A percentile compares a stretch with the other conserved stretches of the same genome.
Evolutionary conservation across 2,329 filamentous ascomycete species (phyloP).

Genomic region (Ophidiomyces ophidiicola): DNA sequence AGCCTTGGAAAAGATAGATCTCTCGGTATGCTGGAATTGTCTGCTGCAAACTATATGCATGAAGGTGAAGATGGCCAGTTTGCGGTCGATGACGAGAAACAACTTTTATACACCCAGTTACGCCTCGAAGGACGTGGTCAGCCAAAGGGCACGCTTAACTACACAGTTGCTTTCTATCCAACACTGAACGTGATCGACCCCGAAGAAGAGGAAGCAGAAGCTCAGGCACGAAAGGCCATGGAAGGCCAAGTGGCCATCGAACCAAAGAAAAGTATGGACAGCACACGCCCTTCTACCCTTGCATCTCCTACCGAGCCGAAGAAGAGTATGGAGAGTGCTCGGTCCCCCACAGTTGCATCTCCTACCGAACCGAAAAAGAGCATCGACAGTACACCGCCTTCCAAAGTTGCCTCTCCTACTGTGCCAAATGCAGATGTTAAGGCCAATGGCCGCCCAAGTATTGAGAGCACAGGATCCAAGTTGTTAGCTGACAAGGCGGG

Average conservation of each 20-base stretch:
- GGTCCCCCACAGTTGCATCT: too few species aligned
- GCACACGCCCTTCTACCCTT: too few species aligned
- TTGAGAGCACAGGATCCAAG: conserved; percentile 27
- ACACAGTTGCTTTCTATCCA: conserved; percentile 81
- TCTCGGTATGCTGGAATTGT: conserved; percentile 67
- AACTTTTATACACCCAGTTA: conserved; percentile 53
- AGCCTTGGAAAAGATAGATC: conserved; percentile 82
- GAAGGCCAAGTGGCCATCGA: conserved; percentile 15
- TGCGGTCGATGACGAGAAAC: conserved; percentile 63
- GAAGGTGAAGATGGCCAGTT: conserved; percentile 74
- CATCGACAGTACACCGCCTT: conserved; percentile 8
- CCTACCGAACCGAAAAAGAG: conserved; percentile 17
- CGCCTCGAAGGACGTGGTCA: conserved; percentile 60
- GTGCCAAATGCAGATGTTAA: conserved; percentile 8
- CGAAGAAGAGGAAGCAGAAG: conserved; percentile 48
- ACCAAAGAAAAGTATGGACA: conserved; percentile 16
- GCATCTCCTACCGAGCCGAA: conserved; percentile 11
- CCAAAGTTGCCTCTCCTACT: not conserved
- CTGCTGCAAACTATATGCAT: conserved; percentile 63
- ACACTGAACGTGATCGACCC: conserved; percentile 78
- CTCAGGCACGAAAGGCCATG: conserved; percentile 23
- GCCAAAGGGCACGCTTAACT: conserved; percentile 68
- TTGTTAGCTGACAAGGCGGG: conserved; percentile 34
- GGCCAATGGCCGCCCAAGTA: conserved; percentile 22
- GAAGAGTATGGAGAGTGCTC: conserved; percentile 15